phyloP scores from a whole-genome alignment of 345 rosid genomes.

The Excoecaria agallocha region DNA sequence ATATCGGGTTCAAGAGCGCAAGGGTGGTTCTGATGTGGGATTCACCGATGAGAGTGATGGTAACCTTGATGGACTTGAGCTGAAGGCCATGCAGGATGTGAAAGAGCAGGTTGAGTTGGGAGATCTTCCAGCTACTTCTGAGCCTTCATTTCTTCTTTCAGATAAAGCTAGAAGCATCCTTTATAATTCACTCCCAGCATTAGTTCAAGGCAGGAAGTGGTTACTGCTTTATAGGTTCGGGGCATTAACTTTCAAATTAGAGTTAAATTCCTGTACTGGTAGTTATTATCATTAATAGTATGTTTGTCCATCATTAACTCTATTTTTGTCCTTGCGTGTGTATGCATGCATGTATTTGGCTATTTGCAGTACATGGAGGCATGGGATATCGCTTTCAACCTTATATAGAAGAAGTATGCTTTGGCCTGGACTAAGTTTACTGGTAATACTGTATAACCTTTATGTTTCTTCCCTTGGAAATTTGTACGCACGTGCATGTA shows the following conservation, averaged over 20 bases:
- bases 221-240: conserved; percentile 79
- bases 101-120: conserved; percentile 38
- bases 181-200: conserved; percentile 76
- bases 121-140: conserved; percentile 57
- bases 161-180: conserved; percentile 57
- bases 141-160: conserved; percentile 78
- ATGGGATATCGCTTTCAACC: conserved; percentile 89
- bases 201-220: conserved; percentile 94
- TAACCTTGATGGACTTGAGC: conserved; percentile 52
- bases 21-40: conserved; percentile 40
- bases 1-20: conserved; percentile 43
- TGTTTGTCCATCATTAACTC: conserved; percentile 4
- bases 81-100: conserved; percentile 42
- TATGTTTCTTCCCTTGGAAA: neutral
- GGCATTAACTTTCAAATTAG: neutral
- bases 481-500: neutral
- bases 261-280: neutral
- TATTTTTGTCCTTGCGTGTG: neutral
- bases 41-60: conserved; percentile 36
- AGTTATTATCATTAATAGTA: neutral
- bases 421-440: conserved; percentile 92
- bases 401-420: conserved; percentile 89
- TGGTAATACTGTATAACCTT: conserved; percentile 47
- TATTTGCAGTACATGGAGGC: conserved; percentile 87
- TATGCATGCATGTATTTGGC: neutral